A percentile compares a stretch with the other conserved stretches of the same genome.
Evolutionary conservation across 768 basidiomycete species (phyloP).

Genomic region (Cubamyces sp.): DNA sequence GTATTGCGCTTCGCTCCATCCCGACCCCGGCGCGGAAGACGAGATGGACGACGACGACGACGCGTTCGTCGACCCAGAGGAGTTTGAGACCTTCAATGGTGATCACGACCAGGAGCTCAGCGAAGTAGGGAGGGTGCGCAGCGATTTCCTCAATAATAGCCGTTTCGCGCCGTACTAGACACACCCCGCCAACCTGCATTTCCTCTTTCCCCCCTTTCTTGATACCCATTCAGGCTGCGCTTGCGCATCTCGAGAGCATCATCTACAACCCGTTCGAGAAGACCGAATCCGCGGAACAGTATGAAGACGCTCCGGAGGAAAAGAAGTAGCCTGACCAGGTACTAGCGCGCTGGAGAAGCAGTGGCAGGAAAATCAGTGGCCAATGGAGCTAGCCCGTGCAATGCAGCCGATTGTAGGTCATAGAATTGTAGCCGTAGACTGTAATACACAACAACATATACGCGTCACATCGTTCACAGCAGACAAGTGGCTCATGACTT

Average conservation of each 20-base stretch:
- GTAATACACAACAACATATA: background rate
- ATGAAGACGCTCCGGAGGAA: slow-evolving; percentile 24
- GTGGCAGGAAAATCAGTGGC: background rate
- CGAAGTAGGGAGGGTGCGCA: slow-evolving; percentile 93
- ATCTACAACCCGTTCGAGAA: slow-evolving; percentile 57
- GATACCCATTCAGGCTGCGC: slow-evolving; percentile 64
- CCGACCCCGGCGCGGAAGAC: slow-evolving; percentile 65
- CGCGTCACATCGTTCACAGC: background rate
- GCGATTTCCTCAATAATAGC: slow-evolving; percentile 75
- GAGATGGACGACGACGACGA: slow-evolving; percentile 48
- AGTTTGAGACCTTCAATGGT: slow-evolving; percentile 59
- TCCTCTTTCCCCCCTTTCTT: slow-evolving; percentile 18
- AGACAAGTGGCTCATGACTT: background rate
- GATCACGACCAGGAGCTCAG: slow-evolving; percentile 74
- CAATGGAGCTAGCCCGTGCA: background rate
- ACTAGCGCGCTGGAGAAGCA: background rate
- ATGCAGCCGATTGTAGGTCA: background rate
- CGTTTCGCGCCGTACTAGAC: slow-evolving; percentile 89
- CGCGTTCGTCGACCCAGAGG: slow-evolving; percentile 56
- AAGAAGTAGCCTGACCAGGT: background rate
- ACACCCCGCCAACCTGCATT: slow-evolving; percentile 30
- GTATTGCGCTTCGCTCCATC: slow-evolving; percentile 81
- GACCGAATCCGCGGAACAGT: slow-evolving; percentile 11
- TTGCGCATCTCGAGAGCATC: slow-evolving; percentile 82
- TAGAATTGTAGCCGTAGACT: slow-evolving; percentile 12